These are phyloP conservation scores for Raffaelea ambrosiae DNA, from an alignment of 2,329 filamentous ascomycete species.

Conservation along the genomic window DNA sequence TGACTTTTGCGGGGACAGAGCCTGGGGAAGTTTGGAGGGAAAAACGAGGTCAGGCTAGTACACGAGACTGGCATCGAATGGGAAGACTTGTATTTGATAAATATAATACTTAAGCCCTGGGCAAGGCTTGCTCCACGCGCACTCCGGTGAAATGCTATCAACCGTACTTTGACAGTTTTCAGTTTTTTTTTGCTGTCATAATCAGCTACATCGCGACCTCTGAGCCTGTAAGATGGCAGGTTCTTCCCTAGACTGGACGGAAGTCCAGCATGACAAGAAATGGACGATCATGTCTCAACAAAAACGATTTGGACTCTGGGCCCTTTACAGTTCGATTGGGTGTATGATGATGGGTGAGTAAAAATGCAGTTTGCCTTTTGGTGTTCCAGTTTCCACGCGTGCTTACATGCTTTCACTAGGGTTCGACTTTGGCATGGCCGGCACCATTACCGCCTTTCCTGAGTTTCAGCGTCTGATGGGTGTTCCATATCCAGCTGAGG, in stretches of 20 bases:
- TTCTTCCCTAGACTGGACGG: constrained; percentile 8
- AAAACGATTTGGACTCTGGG: constrained; percentile 10
- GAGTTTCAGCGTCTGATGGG: constrained; percentile 10
- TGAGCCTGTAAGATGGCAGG: no score
- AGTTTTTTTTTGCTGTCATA: no score
- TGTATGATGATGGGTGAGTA: constrained; percentile 12
- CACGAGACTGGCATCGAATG: no score
- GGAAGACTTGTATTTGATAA: no score
- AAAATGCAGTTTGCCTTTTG: background rate
- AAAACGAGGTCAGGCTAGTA: no score
- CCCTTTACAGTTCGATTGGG: constrained; percentile 9
- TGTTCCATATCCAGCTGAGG: constrained; percentile 5
- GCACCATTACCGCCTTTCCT: constrained; percentile 5
- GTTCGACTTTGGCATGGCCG: constrained; percentile 3
- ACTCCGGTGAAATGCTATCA: no score
- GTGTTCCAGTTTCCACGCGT: background rate
- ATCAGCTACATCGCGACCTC: no score
- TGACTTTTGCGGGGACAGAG: no score
- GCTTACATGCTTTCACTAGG: background rate
- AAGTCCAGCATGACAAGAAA: constrained; percentile 7
- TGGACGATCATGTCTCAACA: constrained; percentile 8
- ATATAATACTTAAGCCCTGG: no score
- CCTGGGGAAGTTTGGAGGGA: no score
- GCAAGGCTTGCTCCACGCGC: no score
- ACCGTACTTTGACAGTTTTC: no score